Base-by-base conservation (phyloP, 192 early-diverging fungal genomes). In the Oehlia diaphana region DNA sequence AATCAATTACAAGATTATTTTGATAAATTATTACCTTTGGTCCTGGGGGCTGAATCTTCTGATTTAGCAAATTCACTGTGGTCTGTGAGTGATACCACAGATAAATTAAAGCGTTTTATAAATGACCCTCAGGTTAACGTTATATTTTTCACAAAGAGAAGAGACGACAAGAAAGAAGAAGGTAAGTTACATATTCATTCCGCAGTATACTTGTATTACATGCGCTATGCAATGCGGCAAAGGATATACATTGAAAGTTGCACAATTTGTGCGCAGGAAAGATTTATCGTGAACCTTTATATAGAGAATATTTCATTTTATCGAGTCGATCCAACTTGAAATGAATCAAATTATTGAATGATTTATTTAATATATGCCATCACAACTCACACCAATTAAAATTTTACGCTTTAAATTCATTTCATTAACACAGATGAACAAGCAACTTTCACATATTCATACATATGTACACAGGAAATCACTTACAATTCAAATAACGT, bases 101-200 rank as follows among this genome's bases (percentile, higher is more conserved):
- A 93, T 61, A 92, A 88, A 83, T 91, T 92, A 77, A 88, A 83
- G 64, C 85, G 90, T 21, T 97, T 96, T 86, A 91, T 93, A 14
- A 91, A 88, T 70, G 96, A 97, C 77, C 82, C 90, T 2, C 88
- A 88, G 53, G 81, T 89, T 1, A 91, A 91, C 5, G 94, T 91
- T 3, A 82, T 96, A 26, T 95, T 94, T 82, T 88, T 96, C 65
- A 82, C 93, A 64, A 96, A 95, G 82, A 94, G 95, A 81, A 86
- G 85, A 16, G 91, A 89, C 92, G 66, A 95, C 92, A 83, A 94
- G 95, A 81, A 86, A 86, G 23, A 91, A 88, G 39, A 87, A 87
- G 49, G 78, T 23, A 86, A 49, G 80, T 76, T 10, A 26, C 21
- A 5, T 23, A 63, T n/a, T 66, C 14, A 33, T 33, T 14, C 26